These are phyloP conservation scores for Diplodia intermedia DNA, from an alignment of 2,329 filamentous ascomycete genomes.

Conservation along the genomic window DNA sequence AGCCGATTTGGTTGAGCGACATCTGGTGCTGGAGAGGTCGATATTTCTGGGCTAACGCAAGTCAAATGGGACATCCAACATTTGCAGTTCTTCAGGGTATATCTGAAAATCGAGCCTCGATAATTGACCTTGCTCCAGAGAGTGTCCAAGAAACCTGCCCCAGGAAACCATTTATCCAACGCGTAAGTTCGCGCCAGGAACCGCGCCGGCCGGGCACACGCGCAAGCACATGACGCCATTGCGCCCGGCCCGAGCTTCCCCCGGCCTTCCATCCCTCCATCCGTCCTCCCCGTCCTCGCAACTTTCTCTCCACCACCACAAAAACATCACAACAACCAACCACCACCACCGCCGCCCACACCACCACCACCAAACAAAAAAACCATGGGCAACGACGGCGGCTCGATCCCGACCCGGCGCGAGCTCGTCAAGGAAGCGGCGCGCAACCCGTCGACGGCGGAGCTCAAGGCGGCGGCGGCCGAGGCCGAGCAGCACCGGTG, in stretches of 20 bases:
- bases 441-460: conserved; percentile 77
- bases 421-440: conserved; percentile 96
- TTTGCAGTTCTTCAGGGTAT: too few relatives aligned
- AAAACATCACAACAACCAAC: too few relatives aligned
- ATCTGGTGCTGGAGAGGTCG: too few relatives aligned
- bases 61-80: too few relatives aligned
- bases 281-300: background rate
- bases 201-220: background rate
- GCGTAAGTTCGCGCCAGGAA: background rate
- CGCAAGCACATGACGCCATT: conserved; percentile 19
- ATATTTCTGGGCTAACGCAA: too few relatives aligned
- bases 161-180: background rate
- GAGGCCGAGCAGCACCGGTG: conserved; percentile 88
- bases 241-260: background rate
- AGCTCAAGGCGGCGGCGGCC: conserved; percentile 86
- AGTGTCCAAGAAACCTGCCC: background rate
- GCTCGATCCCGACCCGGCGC: conserved; percentile 91
- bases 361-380: conserved; percentile 3
- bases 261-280: background rate
- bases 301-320: background rate
- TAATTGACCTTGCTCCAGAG: background rate
- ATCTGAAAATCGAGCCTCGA: too few relatives aligned
- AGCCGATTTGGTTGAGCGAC: too few relatives aligned
- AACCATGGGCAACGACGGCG: conserved; percentile 94
- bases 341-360: background rate